Evolutionary conservation across 2,329 filamentous ascomycete genomes (phyloP), one percentile per base, ranked within the genome.

Genomic region (Cladorrhinum sp.): DNA sequence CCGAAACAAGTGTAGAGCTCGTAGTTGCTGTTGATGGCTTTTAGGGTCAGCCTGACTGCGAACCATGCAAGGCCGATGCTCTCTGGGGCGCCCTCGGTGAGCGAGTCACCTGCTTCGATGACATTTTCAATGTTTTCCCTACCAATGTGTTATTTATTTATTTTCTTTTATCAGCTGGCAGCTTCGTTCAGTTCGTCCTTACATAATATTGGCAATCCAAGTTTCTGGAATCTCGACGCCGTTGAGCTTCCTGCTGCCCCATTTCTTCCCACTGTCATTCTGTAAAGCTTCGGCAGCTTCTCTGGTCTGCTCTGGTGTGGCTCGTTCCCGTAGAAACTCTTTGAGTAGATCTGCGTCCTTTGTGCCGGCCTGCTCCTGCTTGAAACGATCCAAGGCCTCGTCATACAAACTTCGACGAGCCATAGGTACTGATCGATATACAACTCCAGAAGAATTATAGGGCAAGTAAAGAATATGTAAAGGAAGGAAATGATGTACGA

Each of bases 1-100:
- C 66, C 66, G 36, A 68, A 68, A 28, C 66, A 66, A 18, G 58
- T 66, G 62, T 68, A 68, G 12, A 68, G 62, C 30, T 68, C 66
- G 24, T 68, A 68, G 62, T 68, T 68, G 60, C 52, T 58, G 36
- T 68, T 64, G 57, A 68, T 68, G 39, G 66, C 66, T 1, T 60
- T 62, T 14, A 68, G 56, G 24, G 65, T 68, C 14, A 67, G 59
- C 57, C 62, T 64, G 50, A 68, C 58, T 33, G 66, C 66, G 36
- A 61, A 68, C 66, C 66, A 68, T 2, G 66, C 66, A 60, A 68
- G 58, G 10, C 64, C 66, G 3, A 68, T 65, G 50, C 59, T 65
- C 36, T 68, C 66, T 20, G 66, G 66, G 3, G 66, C 66, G 42
- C 60, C 60, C 23, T 63, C 60, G 21, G 62, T 65, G 12, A 60